Base-by-base conservation (phyloP, 2,329 filamentous ascomycete species). In the Colletotrichum shisoi region DNA sequence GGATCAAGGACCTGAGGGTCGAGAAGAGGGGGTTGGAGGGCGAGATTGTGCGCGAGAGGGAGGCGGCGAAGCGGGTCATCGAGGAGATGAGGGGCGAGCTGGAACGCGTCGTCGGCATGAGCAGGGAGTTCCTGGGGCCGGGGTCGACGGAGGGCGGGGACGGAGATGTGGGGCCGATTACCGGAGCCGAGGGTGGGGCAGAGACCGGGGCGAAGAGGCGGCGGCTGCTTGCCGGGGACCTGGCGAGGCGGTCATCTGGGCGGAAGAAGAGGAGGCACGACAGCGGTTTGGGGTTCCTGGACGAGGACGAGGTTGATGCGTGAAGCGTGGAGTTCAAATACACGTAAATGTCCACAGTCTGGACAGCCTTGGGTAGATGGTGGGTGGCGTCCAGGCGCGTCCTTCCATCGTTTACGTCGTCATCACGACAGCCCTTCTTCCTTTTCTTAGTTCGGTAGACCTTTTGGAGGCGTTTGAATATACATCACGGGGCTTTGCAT, bases 221-320 rank as follows among this genome's bases (percentile, higher is more conserved):
- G 9, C 71, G 71, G 11, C 71, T 73, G 48, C 46, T 77, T 8
- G 62, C 73, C 3, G 74, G 73, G 0, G 75, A 73, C 1, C n/a
- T 76, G 53, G 73, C 72, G 2, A 75, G 75, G 53, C 74, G 74
- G 24, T 72, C 72, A 0, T 74, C 69, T 31, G 77, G 73, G 31
- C 78, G 69, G 70, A 85, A 81, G 76, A 78, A 78, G 66, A 80
- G 83, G 66, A 78, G 80, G 64, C 80, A 82, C 69, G 85, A 88
- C 73, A 86, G 84, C 61, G 86, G 85, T 0, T 71, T 88, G 57
- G 84, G 84, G 0, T 77, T 88, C 27, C 70, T 87, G 73, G 84
- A 85, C 34, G 85, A 87, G 71, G 84, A 86, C 42, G 82, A 82
- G 61, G 74, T 78, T 19, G 77, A 78, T 39, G 62, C 62, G n/a